Base-by-base conservation (phyloP, 2,329 filamentous ascomycete species). In the Ceratocystis cubensis region DNA sequence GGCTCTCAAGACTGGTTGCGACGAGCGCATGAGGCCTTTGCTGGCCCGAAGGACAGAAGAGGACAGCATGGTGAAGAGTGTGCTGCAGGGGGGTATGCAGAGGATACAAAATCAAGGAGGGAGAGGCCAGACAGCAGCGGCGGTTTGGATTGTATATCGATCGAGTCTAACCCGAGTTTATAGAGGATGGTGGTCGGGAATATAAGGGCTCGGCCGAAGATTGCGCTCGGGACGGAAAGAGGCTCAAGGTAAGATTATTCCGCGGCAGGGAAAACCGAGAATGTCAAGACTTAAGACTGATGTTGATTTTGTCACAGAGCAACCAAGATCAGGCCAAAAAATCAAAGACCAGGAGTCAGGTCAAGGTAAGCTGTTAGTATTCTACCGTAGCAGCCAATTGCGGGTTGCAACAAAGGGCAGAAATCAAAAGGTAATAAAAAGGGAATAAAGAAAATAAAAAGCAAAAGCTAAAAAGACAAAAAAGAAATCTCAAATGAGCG, bases 21-120 rank as follows among this genome's bases (percentile, higher is more conserved):
- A 78, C 75, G 72, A 77, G 65, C 78, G 77, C 64, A 84, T 76
- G 77, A 88, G 82, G 79, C 83, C 82, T 74, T 81, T 81, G 79
- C 84, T 82, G 76, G 84, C 84, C 66, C 66, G 64, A 46, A 68
- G 66, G 44, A 68, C 61, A 64, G 66, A 68, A 50, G 66, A 68
- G 28, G 66, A 68, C 64, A 68, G 61, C 66, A 68, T 68, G 59
- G 57, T 63, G 64, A 61, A 50, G 25, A 30, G 37, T 17, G 46
- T 41, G 45, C 64, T 61, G 59, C 44, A 61, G 33, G 8, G 5
- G 48, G 25, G 64, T 50, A 41, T 30, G 20, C 20, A 44, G 48
- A 41, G 33, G 17, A 28, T 20, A 33, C 25, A 3, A n/a, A 7
- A 30, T 59, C 56, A n/a, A 59, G 28, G 13, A 59, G 5, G 56